Base-by-base conservation (phyloP, 257 asterid genomes). In the Solanum tarijense region DNA sequence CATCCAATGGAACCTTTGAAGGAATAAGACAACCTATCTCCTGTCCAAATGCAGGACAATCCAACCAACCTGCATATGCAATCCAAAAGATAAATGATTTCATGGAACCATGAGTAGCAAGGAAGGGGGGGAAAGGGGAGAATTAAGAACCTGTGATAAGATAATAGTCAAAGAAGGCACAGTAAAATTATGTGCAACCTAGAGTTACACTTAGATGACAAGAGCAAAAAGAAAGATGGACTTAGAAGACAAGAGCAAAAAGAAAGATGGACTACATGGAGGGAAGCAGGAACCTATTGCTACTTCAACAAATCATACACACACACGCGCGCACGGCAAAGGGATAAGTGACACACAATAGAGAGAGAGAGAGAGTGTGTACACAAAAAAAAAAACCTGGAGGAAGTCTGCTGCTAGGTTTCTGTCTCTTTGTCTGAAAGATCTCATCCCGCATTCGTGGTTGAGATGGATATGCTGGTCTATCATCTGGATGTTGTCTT, bases 1-100 rank as follows among this genome's bases (percentile, higher is more conserved):
- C 99, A 69, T 94, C 98, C 89, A 97, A 87, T 39, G 99, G 99
- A 85, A 96, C 99, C 89, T 97, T 97, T 86, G 99, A 97, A 88
- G 99, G 99, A 90, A 97, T 91, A 89, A 97, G 89, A 87, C 90
- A 87, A 55, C 93, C 91, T 88, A 94, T 91, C 89, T 97, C 99
- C 86, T 93, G 94, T 83, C 99, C 99, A 89, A 39, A 83, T 32
- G 95, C 90, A 58, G 99, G 98, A 90, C 99, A 97, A 55, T 97
- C 98, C 93, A 97, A 90, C 99, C 99, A 97, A 88, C 99, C 99
- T 97, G 92, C 90, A 90, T 41, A 65, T 85, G 79, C 84, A 65
- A 88, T 84, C 58, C 82, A 81, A 29, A 46, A 81, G 41, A 48
- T 48, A 81, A 25, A 18, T 48, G 85, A 48, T 81, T 41, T 3